Evolutionary conservation across 805 yeast species (phyloP).

Genomic region (Maudiozyma serrabonitensis): DNA sequence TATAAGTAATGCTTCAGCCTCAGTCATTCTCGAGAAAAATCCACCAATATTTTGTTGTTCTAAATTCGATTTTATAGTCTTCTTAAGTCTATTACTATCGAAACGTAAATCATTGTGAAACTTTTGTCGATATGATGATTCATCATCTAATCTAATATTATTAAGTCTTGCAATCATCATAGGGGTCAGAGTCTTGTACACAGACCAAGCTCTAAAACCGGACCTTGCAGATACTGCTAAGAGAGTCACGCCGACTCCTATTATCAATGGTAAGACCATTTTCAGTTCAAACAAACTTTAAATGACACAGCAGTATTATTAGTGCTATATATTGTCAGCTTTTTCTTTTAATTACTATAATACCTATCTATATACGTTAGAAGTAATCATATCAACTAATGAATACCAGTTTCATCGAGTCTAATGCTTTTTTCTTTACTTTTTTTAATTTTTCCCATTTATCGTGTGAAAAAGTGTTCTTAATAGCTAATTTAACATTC

Average conservation of each 20-base stretch:
- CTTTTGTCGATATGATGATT: not conserved
- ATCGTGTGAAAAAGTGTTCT: no score
- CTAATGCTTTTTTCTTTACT: no score
- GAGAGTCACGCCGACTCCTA: slow-evolving; percentile 24
- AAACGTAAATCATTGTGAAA: slow-evolving; percentile 9
- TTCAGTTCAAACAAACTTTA: not conserved
- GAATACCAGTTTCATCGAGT: no score
- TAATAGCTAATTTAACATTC: no score
- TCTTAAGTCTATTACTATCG: slow-evolving; percentile 10
- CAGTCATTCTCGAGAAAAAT: slow-evolving; percentile 54
- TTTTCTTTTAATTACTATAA: no score
- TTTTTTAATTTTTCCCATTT: no score
- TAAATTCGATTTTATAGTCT: slow-evolving; percentile 9
- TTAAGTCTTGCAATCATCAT: slow-evolving; percentile 23
- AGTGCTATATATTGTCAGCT: no score
- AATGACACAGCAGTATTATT: no score
- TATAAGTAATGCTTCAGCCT: slow-evolving; percentile 59
- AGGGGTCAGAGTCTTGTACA: slow-evolving; percentile 21
- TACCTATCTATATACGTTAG: no score
- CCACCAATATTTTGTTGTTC: slow-evolving; percentile 43
- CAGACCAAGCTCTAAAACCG: slow-evolving; percentile 25
- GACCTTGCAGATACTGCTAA: slow-evolving; percentile 21
- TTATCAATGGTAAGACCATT: slow-evolving; percentile 27
- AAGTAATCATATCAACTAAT: no score
- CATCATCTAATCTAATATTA: slow-evolving; percentile 11